Base-by-base conservation (phyloP, 495 filamentous ascomycete species). In the Aspergillus coremiiformis region DNA sequence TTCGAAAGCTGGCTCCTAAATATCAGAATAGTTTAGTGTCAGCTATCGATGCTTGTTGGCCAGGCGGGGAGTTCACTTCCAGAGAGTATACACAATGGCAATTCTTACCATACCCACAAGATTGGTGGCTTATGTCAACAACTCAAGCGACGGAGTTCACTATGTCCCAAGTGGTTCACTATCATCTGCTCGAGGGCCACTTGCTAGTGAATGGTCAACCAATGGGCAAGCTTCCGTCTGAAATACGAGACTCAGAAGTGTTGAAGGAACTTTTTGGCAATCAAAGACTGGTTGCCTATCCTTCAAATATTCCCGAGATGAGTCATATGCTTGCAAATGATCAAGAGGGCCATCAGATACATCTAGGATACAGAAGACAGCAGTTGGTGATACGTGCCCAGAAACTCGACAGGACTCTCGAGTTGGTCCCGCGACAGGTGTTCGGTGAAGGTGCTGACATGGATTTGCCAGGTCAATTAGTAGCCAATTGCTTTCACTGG, bases 401-500 rank as follows among this genome's bases (percentile, higher is more conserved):
- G 24, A 48, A 41, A 14, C 12, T 27, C 0, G 39, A 21, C 4
- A 51, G 56, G 4, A 47, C 51, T 0, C 67, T 68, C 5, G 78
- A 84, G 55, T 56, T 80, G 0, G 50, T 85, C 6, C 76, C 80
- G 0, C 30, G 49, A 3, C 12, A 58, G 11, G 29, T 72, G 15
- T 68, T 85, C 7, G 58, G 32, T 20, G 12, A 15, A 0, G 59
- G 52, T 0, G 17, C 5, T 23, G 33, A 8, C 2, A 48, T 55
- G 14, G 73, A 72, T 41, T 64, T 85, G 14, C 80, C 84, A 8
- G 39, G 19, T 0, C 50, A 62, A 0, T 74, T 85, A 19, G 49
- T 77, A 4, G 42, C 71, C 5, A 55, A 77, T 20, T 80, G 68
- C 51, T 58, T 76, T 0, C 83, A 87, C 52, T 87, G 84, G 83